Evolutionary conservation across 208 protist genomes (phyloP), one percentile per base, ranked within the genome.

Genomic region (Leishmania arabica): DNA sequence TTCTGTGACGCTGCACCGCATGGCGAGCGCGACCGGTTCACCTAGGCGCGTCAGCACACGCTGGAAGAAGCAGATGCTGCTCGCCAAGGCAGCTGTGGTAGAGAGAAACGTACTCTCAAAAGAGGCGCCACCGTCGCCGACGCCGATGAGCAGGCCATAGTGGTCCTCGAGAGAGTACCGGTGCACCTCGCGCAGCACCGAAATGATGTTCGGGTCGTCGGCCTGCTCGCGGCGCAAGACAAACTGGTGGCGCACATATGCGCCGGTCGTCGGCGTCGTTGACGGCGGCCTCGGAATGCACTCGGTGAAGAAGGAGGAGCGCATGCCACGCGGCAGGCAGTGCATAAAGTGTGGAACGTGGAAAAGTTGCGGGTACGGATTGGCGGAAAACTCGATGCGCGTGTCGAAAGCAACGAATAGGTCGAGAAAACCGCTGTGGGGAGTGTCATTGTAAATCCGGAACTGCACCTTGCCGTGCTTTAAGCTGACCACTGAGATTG

Each of bases 111-210:
- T 89, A 69, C 90, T 92, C 78, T 97, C 93, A 76, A 93, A 97
- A 31, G 84, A 81, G 24, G 84, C 78, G n/a, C 93, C 93, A 58
- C 93, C 93, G 42, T 83, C 68, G 51, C 89, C 84, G 68, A 95
- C 91, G 60, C 89, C 88, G 37, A 95, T 77, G 31, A 97, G 79
- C 13, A 97, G 85, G 45, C 93, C 93, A 64, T 90, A 81, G 79
- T 97, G 93, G 56, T 97, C 93, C 80, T 97, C 91, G 11, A 97
- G 83, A 24, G 93, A 97, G 83, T 97, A 97, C 37, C 92, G 89
- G 79, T 97, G 93, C 40, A 95, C 93, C 81, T 97, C 93, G 19
- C 89, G 91, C 54, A 97, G 81, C 2, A 97, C 86, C 7, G 89
- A 86, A 21, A 97, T 86, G 15, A 90, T 79, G 13, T 81, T 78